These are phyloP conservation scores for Saksenaea vasiformis DNA, from an alignment of 371 early-diverging fungal genomes.

Conservation along the genomic window DNA sequence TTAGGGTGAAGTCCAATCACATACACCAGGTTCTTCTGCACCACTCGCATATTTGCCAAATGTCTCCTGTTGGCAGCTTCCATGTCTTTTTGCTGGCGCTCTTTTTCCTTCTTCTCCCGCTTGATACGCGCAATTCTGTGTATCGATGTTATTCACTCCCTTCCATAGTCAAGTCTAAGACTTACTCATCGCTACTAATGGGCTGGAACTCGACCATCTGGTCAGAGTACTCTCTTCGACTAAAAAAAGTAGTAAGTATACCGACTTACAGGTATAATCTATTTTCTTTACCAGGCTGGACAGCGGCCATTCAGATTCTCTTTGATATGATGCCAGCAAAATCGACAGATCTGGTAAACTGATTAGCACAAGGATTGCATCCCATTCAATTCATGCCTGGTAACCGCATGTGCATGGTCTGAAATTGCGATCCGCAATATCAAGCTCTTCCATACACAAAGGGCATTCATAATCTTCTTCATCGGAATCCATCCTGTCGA, in stretches of 20 bases:
- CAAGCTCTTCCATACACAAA: constrained; percentile 97
- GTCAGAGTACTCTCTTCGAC: constrained; percentile 83
- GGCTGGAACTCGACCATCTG: constrained; percentile 89
- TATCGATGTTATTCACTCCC: background rate
- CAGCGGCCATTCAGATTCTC: constrained; percentile 90
- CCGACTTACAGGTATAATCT: background rate
- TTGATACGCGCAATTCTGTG: constrained; percentile 62
- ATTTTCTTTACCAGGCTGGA: constrained; percentile 79
- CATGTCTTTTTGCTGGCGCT: constrained; percentile 85
- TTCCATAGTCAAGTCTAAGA: constrained; percentile 1
- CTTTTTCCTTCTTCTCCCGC: constrained; percentile 85
- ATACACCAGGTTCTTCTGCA: constrained; percentile 95
- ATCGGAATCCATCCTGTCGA: constrained; percentile 50
- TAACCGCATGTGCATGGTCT: constrained; percentile 98
- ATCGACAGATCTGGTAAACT: constrained; percentile 88
- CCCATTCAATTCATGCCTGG: constrained; percentile 64
- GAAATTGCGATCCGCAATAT: constrained; percentile 91
- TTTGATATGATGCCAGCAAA: constrained; percentile 97
- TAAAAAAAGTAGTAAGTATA: constrained; percentile 12
- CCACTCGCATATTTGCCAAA: constrained; percentile 89
- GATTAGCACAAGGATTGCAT: background rate
- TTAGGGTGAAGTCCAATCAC: constrained; percentile 89
- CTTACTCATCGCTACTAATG: constrained; percentile 87
- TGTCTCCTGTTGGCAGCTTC: constrained; percentile 86
- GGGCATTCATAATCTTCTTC: constrained; percentile 94